Base-by-base conservation (phyloP, 345 rosid species). In the Boechera stricta region DNA sequence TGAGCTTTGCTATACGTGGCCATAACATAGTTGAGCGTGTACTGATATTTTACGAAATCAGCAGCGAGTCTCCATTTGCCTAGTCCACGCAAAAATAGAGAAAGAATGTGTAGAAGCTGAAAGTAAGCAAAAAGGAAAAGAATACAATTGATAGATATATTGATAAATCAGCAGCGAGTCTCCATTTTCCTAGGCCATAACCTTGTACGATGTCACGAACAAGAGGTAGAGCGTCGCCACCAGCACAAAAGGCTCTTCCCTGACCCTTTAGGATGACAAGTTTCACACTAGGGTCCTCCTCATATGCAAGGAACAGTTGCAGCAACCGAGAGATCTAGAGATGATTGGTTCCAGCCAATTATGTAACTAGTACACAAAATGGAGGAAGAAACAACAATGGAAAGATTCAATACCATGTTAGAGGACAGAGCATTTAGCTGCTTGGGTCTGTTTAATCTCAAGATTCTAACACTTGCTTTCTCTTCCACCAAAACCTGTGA, bases 211-310 rank as follows among this genome's bases (percentile, higher is more conserved):
- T 82, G 65, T 82, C 81, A 75, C 48, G 84, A 72, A 75, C 85
- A 44, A 90, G 84, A 65, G 87, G 76, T 31, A 84, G 77, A 64
- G 83, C 91, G 80, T 93, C 98, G 32, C 97, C 97, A 38, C 96
- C 96, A 7, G 91, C 92, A 73, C 86, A 91, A 64, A 93, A 91
- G 16, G 96, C 88, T 82, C 91, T 86, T 73, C 98, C 98, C 21
- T 82, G 84, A 3, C 95, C 93, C 92, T 91, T 91, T 32, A 94
- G 65, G 38, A 94, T 79, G 70, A 91, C 21, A 55, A 94, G 77
- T 71, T 87, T 86, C 71, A 90, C 97, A 76, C 70, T 79, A 44
- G 87, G 75, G 62, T 90, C 89, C 45, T 80, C 55, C 77, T 90
- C 91, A 21, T 81, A 90, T 56, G 82, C 83, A 77, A 78, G 70